These are phyloP conservation scores for Penicillium oxalicum DNA, from an alignment of 2,329 filamentous ascomycete species.

Conservation along the genomic window DNA sequence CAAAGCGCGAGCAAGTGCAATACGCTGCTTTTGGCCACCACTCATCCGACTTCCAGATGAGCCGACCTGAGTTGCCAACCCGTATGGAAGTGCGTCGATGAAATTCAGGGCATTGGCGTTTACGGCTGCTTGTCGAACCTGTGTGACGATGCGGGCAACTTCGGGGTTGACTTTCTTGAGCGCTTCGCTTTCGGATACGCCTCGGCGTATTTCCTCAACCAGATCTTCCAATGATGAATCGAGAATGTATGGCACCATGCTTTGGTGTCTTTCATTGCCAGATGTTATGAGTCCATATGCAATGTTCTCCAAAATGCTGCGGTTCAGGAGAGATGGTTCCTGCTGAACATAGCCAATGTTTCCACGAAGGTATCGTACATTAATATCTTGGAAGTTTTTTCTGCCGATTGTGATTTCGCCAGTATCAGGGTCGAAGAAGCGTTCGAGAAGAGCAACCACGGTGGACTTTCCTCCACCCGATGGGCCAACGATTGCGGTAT, in stretches of 20 bases:
- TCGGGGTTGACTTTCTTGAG: constrained; percentile 17
- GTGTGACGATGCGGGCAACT: constrained; percentile 17
- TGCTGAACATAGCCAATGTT: constrained; percentile 44
- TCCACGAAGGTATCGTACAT: constrained; percentile 31
- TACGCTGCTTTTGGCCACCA: constrained; percentile 82
- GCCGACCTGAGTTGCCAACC: constrained; percentile 8
- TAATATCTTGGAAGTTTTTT: constrained; percentile 26
- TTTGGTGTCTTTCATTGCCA: constrained; percentile 19
- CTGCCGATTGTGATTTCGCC: constrained; percentile 30
- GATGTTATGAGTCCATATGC: constrained; percentile 45
- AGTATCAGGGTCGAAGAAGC: constrained; percentile 33
- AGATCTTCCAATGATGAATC: constrained; percentile 24
- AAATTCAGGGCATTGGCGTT: constrained; percentile 10
- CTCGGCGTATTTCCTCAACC: constrained; percentile 19
- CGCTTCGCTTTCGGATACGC: constrained; percentile 20
- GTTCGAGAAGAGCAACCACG: constrained; percentile 31
- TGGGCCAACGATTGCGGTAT: constrained; percentile 44
- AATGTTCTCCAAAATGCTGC: constrained; percentile 51
- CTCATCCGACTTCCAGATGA: constrained; percentile 25
- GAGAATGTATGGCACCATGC: constrained; percentile 21
- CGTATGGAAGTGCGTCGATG: constrained; percentile 11
- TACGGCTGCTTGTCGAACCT: constrained; percentile 7
- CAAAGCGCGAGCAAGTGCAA: constrained; percentile 78
- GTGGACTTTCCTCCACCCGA: constrained; percentile 52
- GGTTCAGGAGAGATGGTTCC: constrained; percentile 47